phyloP scores from a whole-genome alignment of 1,139 yeast genomes.

The Pichia sp. region DNA sequence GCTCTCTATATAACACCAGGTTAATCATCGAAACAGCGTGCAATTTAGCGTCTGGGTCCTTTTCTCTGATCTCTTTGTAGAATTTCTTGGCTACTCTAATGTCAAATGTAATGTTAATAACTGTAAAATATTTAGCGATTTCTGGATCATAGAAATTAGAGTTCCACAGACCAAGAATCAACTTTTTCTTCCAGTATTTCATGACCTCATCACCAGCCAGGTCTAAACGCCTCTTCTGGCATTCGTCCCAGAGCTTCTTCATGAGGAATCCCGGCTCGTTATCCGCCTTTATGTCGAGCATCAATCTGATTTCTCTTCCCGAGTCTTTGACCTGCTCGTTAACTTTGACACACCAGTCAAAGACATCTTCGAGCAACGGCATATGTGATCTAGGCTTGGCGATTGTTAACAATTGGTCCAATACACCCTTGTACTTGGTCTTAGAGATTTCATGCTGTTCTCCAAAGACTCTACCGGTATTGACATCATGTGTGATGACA shows the following conservation, averaged over 20 bases:
- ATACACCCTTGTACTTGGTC: conserved; percentile 40
- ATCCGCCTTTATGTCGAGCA: conserved; percentile 80
- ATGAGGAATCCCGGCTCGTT: conserved; percentile 43
- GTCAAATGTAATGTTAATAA: conserved; percentile 53
- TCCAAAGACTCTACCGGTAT: conserved; percentile 61
- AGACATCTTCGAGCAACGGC: conserved; percentile 58
- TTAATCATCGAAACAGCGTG: conserved; percentile 32
- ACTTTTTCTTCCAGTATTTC: conserved; percentile 62
- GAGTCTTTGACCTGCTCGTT: conserved; percentile 19
- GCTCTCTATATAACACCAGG: conserved; percentile 39
- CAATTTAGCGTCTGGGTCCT: conserved; percentile 32
- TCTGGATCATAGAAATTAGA: conserved; percentile 56
- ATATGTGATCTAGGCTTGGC: conserved; percentile 54
- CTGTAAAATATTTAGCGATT: conserved; percentile 42
- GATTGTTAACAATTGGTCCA: conserved; percentile 52
- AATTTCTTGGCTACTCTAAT: conserved; percentile 36
- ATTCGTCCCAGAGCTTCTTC: conserved; percentile 2
- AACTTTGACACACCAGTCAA: conserved; percentile 55
- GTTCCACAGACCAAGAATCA: conserved; percentile 85
- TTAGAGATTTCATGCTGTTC: conserved; percentile 42
- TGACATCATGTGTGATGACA: conserved; percentile 73
- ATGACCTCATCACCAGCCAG: conserved; percentile 29
- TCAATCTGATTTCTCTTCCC: conserved; percentile 41
- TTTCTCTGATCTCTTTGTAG: conserved; percentile 32
- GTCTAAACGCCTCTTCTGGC: neutral